A percentile compares a stretch with the other conserved stretches of the same genome.
These are phyloP conservation scores for Nicotiana attenuata DNA, from an alignment of 257 asterid genomes.

Conservation along the genomic window DNA sequence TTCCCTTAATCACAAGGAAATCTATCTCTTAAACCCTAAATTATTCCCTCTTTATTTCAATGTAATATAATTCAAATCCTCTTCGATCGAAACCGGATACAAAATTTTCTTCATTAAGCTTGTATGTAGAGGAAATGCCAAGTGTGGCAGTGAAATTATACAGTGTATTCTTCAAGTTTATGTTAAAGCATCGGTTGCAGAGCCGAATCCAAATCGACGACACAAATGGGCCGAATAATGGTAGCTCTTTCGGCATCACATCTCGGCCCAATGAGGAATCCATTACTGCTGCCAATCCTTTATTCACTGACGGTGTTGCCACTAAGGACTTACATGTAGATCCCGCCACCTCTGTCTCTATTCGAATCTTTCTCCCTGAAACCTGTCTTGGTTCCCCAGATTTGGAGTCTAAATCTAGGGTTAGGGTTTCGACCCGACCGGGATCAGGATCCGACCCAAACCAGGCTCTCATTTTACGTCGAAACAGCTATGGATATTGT, in stretches of 20 bases:
- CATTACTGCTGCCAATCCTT: conserved; percentile 61
- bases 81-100: not conserved
- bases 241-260: conserved; percentile 64
- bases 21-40: not conserved
- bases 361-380: conserved; percentile 84
- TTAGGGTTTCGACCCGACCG: not conserved
- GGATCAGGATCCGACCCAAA: conserved; percentile 29
- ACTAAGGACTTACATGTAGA: conserved; percentile 86
- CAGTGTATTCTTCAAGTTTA: conserved; percentile 83
- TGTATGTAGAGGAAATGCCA: conserved; percentile 54
- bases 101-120: not conserved
- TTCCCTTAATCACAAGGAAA: conserved; percentile 4
- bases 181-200: conserved; percentile 88
- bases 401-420: conserved; percentile 7
- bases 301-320: conserved; percentile 88
- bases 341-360: conserved; percentile 59
- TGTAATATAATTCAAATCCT: not conserved
- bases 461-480: conserved; percentile 17
- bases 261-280: conserved; percentile 84
- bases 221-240: conserved; percentile 17
- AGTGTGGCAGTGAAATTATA: conserved; percentile 82
- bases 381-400: conserved; percentile 48
- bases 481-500: conserved; percentile 48
- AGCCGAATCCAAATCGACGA: conserved; percentile 47
- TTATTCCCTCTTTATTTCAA: conserved; percentile 18